Evolutionary conservation across 805 yeast genomes (phyloP), one percentile per base, ranked within the genome.

Genomic region (Kregervanrija pseudodelftensis): DNA sequence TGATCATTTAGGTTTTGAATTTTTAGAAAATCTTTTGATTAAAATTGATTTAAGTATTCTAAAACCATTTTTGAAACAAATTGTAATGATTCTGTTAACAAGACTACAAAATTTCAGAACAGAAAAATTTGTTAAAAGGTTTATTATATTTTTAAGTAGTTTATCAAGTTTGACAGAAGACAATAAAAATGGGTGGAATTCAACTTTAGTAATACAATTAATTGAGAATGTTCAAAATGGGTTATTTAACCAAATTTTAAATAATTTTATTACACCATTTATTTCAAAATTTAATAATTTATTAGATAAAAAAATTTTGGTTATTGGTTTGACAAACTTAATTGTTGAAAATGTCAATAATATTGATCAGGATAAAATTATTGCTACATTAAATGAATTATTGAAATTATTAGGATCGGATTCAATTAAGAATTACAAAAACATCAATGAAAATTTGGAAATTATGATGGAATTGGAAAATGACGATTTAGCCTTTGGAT

Each of bases 1-100:
- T 55, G 98, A 93, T 56, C 66, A 66, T 34, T 74, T 79, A 55
- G 98, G 97, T 2, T 84, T 93, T 63, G 98, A 93, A 45, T 67
- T 93, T 37, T 65, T 93, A 38, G 90, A 85, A 59, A 67, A 74
- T 3, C 80, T 93, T 40, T 62, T 91, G 37, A 56, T 77, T 37
- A 64, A 72, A 47, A 65, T 88, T 38, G 80, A 86, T 5, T 54
- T 78, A 37, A 59, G 58, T 0, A 50, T 61, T 4, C 61, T 90
- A 40, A 63, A 73, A 36, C 74, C 72, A 9, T 86, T 71, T 54
- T 59, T 82, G 47, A 80, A 78, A 46, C 86, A 88, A 57, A 76
- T 93, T 48, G 88, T 91, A 1, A 71, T 82, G 33, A 68, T 95
- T 43, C 63, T 95, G 33, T 67, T 93, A 52, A 85, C 88, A 51